A percentile compares a stretch with the other conserved stretches of the same genome.
Evolutionary conservation across 2,329 filamentous ascomycete genomes (phyloP).

Genomic region (Neurospora sp.): DNA sequence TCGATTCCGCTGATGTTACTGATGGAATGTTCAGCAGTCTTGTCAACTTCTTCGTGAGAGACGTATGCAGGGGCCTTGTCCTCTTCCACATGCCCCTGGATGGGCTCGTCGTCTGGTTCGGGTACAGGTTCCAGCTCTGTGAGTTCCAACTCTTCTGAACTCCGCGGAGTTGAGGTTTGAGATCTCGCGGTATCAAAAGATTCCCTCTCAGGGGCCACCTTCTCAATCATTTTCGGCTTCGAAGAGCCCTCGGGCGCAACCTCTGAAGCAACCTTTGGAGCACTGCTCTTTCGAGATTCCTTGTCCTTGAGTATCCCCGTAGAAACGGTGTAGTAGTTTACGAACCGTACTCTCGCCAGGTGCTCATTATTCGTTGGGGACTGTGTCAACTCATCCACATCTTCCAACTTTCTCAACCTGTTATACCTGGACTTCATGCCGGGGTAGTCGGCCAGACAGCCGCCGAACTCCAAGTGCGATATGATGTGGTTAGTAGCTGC

Average conservation of each 20-base stretch:
- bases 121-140: background rate
- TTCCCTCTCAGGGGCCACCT: background rate
- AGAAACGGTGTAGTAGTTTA: conserved; percentile 87
- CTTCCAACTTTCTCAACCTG: conserved; percentile 60
- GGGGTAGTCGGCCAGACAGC: conserved; percentile 67
- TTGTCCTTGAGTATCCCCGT: conserved; percentile 54
- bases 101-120: background rate
- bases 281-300: background rate
- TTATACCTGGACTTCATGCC: conserved; percentile 62
- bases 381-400: conserved; percentile 45
- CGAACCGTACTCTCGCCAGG: conserved; percentile 56
- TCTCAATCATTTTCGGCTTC: background rate
- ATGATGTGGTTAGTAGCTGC: conserved; percentile 66
- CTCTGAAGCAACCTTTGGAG: background rate
- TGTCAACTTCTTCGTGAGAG: background rate
- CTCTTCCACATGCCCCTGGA: conserved; percentile 5
- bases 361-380: conserved; percentile 15
- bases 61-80: background rate
- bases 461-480: conserved; percentile 76
- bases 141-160: background rate
- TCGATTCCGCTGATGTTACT: conserved; percentile 4
- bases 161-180: background rate
- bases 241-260: background rate
- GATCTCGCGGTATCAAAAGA: conserved; percentile 1
- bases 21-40: background rate